Evolutionary conservation across 306 rosid species (phyloP).

Genomic region (Albizia julibrissin): DNA sequence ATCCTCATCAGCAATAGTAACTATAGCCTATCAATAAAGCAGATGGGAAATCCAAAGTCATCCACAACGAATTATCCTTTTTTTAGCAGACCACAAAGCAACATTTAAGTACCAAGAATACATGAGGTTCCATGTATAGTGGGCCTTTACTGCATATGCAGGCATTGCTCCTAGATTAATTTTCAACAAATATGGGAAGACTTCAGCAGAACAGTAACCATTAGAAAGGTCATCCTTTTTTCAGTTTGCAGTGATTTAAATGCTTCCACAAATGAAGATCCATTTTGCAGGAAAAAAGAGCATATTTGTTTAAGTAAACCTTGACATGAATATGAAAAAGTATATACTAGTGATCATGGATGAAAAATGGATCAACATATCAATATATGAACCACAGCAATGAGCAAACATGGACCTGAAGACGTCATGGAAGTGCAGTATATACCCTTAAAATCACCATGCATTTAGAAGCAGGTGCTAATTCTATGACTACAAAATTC

Average conservation of each 20-base stretch:
- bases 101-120: constrained; percentile 6
- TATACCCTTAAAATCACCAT: constrained; percentile 17
- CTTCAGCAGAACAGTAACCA: background rate
- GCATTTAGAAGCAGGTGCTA: constrained; percentile 28
- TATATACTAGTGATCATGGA: background rate
- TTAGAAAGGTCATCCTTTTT: constrained; percentile 13
- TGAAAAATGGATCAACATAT: constrained; percentile 3
- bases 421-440: constrained; percentile 14
- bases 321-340: background rate
- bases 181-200: constrained; percentile 30
- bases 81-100: too few relatives aligned
- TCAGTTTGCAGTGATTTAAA: constrained; percentile 9
- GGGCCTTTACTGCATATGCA: background rate
- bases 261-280: background rate
- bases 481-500: constrained; percentile 6
- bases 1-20: constrained; percentile 95
- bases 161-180: constrained; percentile 19
- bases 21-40: constrained; percentile 67
- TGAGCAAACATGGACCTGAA: constrained; percentile 7
- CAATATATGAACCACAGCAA: background rate
- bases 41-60: constrained; percentile 33
- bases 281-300: background rate
- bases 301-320: background rate
- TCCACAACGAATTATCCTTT: constrained; percentile 24
- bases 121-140: constrained; percentile 8